These are phyloP conservation scores for Bipolaris zeicola DNA, from an alignment of 2,329 filamentous ascomycete species.

Conservation along the genomic window DNA sequence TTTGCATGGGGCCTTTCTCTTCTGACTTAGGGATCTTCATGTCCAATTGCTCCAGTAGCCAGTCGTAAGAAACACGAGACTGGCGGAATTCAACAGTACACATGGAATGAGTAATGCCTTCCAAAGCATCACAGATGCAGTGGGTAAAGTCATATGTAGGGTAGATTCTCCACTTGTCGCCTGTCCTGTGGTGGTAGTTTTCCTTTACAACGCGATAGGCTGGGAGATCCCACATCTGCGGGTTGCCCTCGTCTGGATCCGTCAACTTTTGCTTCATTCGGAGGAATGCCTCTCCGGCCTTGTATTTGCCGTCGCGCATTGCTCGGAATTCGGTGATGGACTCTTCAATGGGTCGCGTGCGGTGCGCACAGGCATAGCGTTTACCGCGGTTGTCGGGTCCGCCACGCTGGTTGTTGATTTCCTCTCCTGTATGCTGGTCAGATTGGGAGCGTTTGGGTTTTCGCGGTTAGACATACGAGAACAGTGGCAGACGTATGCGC, in stretches of 20 bases:
- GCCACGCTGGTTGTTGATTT: slow-evolving; percentile 86
- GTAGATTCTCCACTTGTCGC: slow-evolving; percentile 86
- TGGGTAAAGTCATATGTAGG: slow-evolving; percentile 94
- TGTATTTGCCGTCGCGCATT: slow-evolving; percentile 92
- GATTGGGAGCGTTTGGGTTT: background rate
- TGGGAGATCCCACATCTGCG: slow-evolving; percentile 95
- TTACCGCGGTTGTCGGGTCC: slow-evolving; percentile 71
- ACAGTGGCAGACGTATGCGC: slow-evolving; percentile 86
- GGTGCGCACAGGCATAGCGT: slow-evolving; percentile 80
- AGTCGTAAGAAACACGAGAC: slow-evolving; percentile 87
- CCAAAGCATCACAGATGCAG: slow-evolving; percentile 90
- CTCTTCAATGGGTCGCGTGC: slow-evolving; percentile 73
- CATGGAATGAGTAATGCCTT: slow-evolving; percentile 87
- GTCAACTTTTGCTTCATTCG: slow-evolving; percentile 87
- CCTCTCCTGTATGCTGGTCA: slow-evolving; percentile 61
- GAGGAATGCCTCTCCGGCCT: slow-evolving; percentile 79
- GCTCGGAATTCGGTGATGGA: slow-evolving; percentile 83
- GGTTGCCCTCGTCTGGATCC: slow-evolving; percentile 72
- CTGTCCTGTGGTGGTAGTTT: slow-evolving; percentile 76
- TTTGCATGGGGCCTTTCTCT: slow-evolving; percentile 75
- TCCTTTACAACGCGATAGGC: slow-evolving; percentile 85
- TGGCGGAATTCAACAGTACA: slow-evolving; percentile 93
- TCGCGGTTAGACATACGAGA: slow-evolving; percentile 52
- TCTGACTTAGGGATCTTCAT: slow-evolving; percentile 71
- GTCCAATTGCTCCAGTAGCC: slow-evolving; percentile 78